Base-by-base conservation (phyloP, 345 rosid genomes). In the Eutrema heterophyllum region DNA sequence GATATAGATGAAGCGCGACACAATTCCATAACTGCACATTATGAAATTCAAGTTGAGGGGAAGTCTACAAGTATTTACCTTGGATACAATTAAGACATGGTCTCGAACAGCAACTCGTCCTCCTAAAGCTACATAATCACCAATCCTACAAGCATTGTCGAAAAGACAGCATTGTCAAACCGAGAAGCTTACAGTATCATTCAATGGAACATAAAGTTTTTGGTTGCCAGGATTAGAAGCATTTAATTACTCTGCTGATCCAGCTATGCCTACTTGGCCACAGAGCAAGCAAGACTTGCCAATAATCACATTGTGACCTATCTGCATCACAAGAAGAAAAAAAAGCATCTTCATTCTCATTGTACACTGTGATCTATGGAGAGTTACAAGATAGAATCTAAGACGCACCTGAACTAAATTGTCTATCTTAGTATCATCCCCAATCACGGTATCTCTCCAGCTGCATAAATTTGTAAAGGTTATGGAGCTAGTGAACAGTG, bases 221-320 rank as follows among this genome's bases (percentile, higher is more conserved):
- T 4, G 9, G 33, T n/a, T 21, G 49, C 40, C 4, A 13, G 16
- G 59, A 30, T 13, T 13, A 49, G 26, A 58, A 30, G 45, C 40
- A 75, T 21, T 74, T 86, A 92, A 21, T 21, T 21, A 21, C 98
- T 79, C 88, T 40, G 71, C 95, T 36, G 96, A 92, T 67, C 98
- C 98, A 60, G 96, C 98, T 75, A 92, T 78, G 56, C 98, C 96
- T 38, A 80, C 92, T 83, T 92, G 98, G 53, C 98, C 96, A 82
- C 96, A 92, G 44, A 92, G 86, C 85, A 92, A 69, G 86, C 96
- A 92, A 72, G 79, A 81, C 46, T 82, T 82, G 71, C 98, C 98
- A 36, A 90, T 85, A 68, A 85, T 64, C 66, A 87, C 95, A 76
- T 92, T 92, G 68, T 92, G 96, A 69, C 87, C 98, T 61, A 92